Conservation (phyloP, 1,139 yeast genomes). For the Pichia kudriavzevii region DNA sequence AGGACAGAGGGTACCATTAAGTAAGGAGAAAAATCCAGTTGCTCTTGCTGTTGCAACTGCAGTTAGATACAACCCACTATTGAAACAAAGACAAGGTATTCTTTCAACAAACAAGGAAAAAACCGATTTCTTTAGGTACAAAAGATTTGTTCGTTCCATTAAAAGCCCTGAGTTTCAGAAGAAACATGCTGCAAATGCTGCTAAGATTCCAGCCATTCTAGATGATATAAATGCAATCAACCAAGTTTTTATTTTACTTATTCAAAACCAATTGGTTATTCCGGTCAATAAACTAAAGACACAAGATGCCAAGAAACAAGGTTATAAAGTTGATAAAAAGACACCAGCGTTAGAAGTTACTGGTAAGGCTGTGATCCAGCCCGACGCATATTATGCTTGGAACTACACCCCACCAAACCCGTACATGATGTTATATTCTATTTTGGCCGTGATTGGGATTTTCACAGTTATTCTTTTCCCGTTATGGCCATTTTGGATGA, state of each 20-base stretch:
- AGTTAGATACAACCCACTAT: slow-evolving; percentile 52
- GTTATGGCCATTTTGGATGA: slow-evolving; percentile 89
- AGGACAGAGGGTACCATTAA: slow-evolving; percentile 19
- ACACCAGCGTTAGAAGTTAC: slow-evolving; percentile 64
- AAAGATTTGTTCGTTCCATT: slow-evolving; percentile 75
- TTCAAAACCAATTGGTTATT: slow-evolving; percentile 65
- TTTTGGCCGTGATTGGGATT: slow-evolving; percentile 57
- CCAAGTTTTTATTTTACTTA: slow-evolving; percentile 56
- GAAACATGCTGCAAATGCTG: slow-evolving; percentile 38
- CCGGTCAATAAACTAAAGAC: slow-evolving; percentile 71
- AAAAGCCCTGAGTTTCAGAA: slow-evolving; percentile 62
- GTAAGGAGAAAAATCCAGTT: slow-evolving; percentile 28
- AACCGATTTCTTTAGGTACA: slow-evolving; percentile 77
- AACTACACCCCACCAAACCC: slow-evolving; percentile 72
- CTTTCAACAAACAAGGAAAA: slow-evolving; percentile 53
- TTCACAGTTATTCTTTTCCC: slow-evolving; percentile 85
- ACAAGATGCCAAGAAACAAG: slow-evolving; percentile 57
- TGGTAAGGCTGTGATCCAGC: slow-evolving; percentile 62
- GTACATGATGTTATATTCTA: slow-evolving; percentile 54
- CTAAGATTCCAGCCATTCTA: slow-evolving; percentile 47
- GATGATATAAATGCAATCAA: slow-evolving; percentile 46
- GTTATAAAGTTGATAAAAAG: slow-evolving; percentile 61
- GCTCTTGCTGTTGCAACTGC: slow-evolving; percentile 64
- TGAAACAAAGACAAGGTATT: slow-evolving; percentile 74
- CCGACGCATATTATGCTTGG: slow-evolving; percentile 87